Base-by-base conservation (phyloP, 495 filamentous ascomycete genomes). In the Baudoinia panamericana region DNA sequence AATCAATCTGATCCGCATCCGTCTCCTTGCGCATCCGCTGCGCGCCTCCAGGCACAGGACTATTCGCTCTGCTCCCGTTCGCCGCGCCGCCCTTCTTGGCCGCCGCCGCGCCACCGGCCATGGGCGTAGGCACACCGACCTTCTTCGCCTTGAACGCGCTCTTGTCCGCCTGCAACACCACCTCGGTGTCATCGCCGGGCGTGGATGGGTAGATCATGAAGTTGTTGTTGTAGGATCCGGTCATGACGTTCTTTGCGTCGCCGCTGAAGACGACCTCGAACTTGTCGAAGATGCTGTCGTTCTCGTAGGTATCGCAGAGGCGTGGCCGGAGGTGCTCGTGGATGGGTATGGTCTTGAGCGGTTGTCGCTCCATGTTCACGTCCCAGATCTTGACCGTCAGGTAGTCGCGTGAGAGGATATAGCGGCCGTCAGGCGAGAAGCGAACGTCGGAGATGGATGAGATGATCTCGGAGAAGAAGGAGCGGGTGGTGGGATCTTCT, bases 171-270 rank as follows among this genome's bases (percentile, higher is more conserved):
- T 97, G 90, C 42, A 97, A 63, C 31, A 97, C 90, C 30, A 97
- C 85, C 63, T 97, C 90, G 5, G 88, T 87, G 55, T 97, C 92
- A 63, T 88, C 87, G 46, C 84, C 80, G 5, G 85, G 83, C 51
- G 95, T 87, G 23, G 87, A 90, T 0, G 90, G 90, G 63, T 97
- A 97, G 53, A 97, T 97, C 90, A 97, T 97, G 70, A 97, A 97
- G 65, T 97, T 97, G 65, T 97, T 97, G 73, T 97, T 97, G 69
- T 97, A 97, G 58, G 84, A 93, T 51, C 90, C 90, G 5, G 90
- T 97, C 90, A 97, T 97, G 43, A 96, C 90, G 55, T 97, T 95
- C 68, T 92, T 88, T 7, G 85, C 85, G 60, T 96, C 90, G 12
- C 90, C 90, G 3, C 88, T 95, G 63, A 97, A 96, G 27, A 96